Percentiles rank a stretch among this genome's conserved stretches.
These are phyloP conservation scores for Saccharomycopsis oosterbeekiorum DNA, from an alignment of 805 yeast genomes.

Conservation along the genomic window DNA sequence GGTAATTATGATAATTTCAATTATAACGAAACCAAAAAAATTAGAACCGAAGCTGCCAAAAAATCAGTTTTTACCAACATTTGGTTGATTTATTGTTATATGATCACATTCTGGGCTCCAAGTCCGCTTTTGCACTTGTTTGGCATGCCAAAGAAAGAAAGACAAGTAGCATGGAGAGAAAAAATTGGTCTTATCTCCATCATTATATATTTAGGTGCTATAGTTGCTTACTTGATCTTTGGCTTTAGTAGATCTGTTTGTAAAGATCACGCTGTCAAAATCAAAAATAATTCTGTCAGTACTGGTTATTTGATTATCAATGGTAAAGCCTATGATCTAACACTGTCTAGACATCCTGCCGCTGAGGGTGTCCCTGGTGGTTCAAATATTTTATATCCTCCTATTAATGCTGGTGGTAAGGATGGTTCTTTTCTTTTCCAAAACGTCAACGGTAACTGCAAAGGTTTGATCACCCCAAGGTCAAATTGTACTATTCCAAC, in stretches of 20 bases:
- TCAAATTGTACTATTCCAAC: constrained; percentile 64
- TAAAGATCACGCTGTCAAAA: constrained; percentile 33
- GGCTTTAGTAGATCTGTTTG: constrained; percentile 87
- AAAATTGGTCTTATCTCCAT: constrained; percentile 77
- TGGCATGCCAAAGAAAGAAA: constrained; percentile 69
- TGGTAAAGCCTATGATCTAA: constrained; percentile 70
- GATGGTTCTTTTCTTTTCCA: constrained; percentile 83
- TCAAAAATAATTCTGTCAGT: constrained; percentile 50
- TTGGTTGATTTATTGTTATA: constrained; percentile 80
- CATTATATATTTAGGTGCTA: constrained; percentile 61
- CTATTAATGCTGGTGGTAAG: constrained; percentile 76
- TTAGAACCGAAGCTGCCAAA: constrained; percentile 11
- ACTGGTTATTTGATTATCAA: constrained; percentile 61
- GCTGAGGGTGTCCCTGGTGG: constrained; percentile 71
- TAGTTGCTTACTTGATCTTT: constrained; percentile 80
- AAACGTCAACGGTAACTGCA: constrained; percentile 87
- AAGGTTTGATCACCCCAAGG: constrained; percentile 62
- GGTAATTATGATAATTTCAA: constrained; percentile 8
- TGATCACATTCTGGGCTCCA: constrained; percentile 90
- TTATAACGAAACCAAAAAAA: constrained; percentile 12
- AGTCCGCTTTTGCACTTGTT: constrained; percentile 55
- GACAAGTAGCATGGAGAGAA: constrained; percentile 97
- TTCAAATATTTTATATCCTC: constrained; percentile 72
- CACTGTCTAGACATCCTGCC: constrained; percentile 62
- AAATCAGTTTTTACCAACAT: constrained; percentile 24